Percentiles rank a stretch among this genome's conserved stretches.
phyloP scores from a whole-genome alignment of 1,284 basidiomycete genomes.

The Pseudozyma flocculosa region DNA sequence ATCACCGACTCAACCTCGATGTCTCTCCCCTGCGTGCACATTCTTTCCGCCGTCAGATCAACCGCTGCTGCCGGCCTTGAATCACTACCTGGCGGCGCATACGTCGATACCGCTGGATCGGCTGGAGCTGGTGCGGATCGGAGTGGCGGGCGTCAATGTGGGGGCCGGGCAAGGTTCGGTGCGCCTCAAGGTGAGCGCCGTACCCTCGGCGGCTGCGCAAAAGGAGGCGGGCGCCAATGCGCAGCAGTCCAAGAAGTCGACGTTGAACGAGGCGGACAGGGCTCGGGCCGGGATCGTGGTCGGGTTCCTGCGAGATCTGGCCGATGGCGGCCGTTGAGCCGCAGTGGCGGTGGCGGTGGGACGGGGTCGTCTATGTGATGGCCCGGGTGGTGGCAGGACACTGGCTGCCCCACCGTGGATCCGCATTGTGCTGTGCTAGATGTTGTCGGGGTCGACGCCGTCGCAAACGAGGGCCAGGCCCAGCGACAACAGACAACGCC shows the following conservation, averaged over 20 bases:
- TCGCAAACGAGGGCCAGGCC: too few relatives aligned
- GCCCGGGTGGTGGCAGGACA: too few relatives aligned
- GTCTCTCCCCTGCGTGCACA: too few relatives aligned
- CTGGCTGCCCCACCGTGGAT: too few relatives aligned
- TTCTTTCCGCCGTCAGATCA: slow-evolving; percentile 9
- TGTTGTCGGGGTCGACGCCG: too few relatives aligned
- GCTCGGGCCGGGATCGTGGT: slow-evolving; percentile 23
- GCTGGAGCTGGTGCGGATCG: slow-evolving; percentile 24
- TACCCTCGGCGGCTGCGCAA: too few relatives aligned
- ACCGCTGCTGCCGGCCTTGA: slow-evolving; percentile 28
- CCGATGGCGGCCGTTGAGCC: slow-evolving; percentile 9
- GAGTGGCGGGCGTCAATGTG: slow-evolving; percentile 29
- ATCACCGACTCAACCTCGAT: too few relatives aligned
- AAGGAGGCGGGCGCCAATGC: too few relatives aligned
- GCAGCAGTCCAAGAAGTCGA: neutral
- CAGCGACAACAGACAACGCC: too few relatives aligned
- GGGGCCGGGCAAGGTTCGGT: slow-evolving; percentile 9
- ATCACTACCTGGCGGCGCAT: slow-evolving; percentile 26
- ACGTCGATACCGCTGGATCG: slow-evolving; percentile 32
- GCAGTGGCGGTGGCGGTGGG: too few relatives aligned
- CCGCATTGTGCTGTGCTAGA: too few relatives aligned
- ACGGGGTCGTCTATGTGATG: too few relatives aligned
- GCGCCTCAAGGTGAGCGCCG: slow-evolving; percentile 18
- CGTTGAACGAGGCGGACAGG: slow-evolving; percentile 12
- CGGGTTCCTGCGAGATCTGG: slow-evolving; percentile 18